Evolutionary conservation across 352 stramenopile species (phyloP).

Genomic region (Phytopythium aichiense): DNA sequence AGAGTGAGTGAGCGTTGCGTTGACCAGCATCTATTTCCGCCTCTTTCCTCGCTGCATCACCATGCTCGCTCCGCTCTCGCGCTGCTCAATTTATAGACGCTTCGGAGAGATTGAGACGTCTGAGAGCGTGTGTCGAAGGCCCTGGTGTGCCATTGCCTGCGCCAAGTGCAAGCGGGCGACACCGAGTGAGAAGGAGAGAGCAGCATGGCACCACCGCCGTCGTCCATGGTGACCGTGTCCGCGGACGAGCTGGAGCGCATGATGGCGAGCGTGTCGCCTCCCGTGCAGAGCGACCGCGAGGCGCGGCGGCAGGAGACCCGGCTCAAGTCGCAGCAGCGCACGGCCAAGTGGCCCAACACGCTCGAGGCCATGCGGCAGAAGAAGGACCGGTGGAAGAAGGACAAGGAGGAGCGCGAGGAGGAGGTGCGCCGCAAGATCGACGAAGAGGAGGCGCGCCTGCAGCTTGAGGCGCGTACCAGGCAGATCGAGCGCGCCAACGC

Average conservation of each 20-base stretch:
- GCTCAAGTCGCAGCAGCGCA: conserved; percentile 61
- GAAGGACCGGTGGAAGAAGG: conserved; percentile 89
- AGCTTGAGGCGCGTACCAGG: conserved; percentile 62
- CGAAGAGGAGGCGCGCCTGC: conserved; percentile 70
- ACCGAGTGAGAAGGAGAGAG: background rate
- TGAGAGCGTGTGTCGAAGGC: background rate
- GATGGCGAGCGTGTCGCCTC: conserved; percentile 60
- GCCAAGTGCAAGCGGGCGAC: no score
- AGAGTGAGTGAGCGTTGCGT: background rate
- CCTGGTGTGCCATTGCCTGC: background rate
- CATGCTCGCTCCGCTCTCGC: background rate
- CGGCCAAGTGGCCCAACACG: conserved; percentile 89
- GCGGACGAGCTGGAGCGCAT: conserved; percentile 70
- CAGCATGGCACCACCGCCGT: conserved; percentile 45
- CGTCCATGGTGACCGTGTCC: conserved; percentile 37
- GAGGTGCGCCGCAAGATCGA: conserved; percentile 67
- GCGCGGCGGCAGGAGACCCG: conserved; percentile 38
- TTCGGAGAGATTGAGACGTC: background rate
- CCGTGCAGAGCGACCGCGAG: conserved; percentile 62
- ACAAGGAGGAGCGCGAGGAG: conserved; percentile 85
- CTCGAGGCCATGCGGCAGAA: conserved; percentile 87
- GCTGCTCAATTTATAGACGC: background rate
- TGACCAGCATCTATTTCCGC: background rate
- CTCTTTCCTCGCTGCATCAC: background rate
- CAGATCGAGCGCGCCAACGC: conserved; percentile 86